phyloP scores from a whole-genome alignment of 768 basidiomycete species.

The Fibroporia radiculosa region DNA sequence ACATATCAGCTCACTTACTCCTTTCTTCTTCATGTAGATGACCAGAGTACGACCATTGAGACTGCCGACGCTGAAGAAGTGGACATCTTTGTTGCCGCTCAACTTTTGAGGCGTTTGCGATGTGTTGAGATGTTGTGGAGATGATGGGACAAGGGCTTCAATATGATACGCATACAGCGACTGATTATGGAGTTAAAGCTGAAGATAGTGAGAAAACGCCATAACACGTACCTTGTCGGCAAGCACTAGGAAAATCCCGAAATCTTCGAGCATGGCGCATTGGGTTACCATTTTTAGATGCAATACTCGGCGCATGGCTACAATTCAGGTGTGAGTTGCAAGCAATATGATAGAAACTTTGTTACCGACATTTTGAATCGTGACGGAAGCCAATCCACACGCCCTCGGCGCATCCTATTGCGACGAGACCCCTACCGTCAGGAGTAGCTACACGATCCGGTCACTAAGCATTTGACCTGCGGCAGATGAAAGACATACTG shows the following conservation, averaged over 20 bases:
- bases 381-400: slow-evolving; percentile 93
- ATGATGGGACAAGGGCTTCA: slow-evolving; percentile 90
- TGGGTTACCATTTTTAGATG: slow-evolving; percentile 93
- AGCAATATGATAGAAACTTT: slow-evolving; percentile 2
- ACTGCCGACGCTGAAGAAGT: slow-evolving; percentile 91
- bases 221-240: slow-evolving; percentile 66
- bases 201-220: not conserved
- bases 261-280: slow-evolving; percentile 93
- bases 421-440: slow-evolving; percentile 81
- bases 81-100: slow-evolving; percentile 85
- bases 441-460: slow-evolving; percentile 49
- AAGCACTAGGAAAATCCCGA: slow-evolving; percentile 92
- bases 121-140: slow-evolving; percentile 56
- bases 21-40: slow-evolving; percentile 94
- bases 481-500: slow-evolving; percentile 35
- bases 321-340: not conserved
- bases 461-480: not conserved
- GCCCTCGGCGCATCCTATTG: slow-evolving; percentile 91
- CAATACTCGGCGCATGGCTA: slow-evolving; percentile 88
- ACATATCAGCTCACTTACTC: slow-evolving; percentile 38
- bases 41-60: slow-evolving; percentile 84
- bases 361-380: slow-evolving; percentile 68
- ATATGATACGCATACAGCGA: slow-evolving; percentile 92
- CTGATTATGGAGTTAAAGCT: slow-evolving; percentile 26
- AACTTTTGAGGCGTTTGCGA: slow-evolving; percentile 85